These are phyloP conservation scores for Cutaneotrichosporon sp. DNA, from an alignment of 1,284 basidiomycete species.

Conservation along the genomic window DNA sequence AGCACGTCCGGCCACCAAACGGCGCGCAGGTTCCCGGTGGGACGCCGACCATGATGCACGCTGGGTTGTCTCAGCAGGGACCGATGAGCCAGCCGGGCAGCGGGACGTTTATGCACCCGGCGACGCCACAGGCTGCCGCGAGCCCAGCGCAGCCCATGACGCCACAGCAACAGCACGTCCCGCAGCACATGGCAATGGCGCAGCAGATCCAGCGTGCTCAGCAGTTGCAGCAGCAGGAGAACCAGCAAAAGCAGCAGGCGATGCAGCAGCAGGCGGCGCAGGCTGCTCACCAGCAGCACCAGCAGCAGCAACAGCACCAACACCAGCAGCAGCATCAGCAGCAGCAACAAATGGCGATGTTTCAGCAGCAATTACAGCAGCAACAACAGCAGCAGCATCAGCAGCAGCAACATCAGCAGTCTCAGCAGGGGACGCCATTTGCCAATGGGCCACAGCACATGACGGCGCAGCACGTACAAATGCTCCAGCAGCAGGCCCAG, in stretches of 20 bases:
- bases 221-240: constrained; percentile 13
- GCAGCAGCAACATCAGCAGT: constrained; percentile 16
- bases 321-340: constrained; percentile 18
- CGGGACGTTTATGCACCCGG: constrained; percentile 14
- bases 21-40: constrained; percentile 16
- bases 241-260: constrained; percentile 20
- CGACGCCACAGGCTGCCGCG: constrained; percentile 16
- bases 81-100: constrained; percentile 9
- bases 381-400: constrained; percentile 15
- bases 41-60: constrained; percentile 33
- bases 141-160: constrained; percentile 24
- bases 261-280: constrained; percentile 15
- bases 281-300: constrained; percentile 8
- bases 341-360: constrained; percentile 6
- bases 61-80: constrained; percentile 29
- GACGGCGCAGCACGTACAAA: constrained; percentile 20
- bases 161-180: constrained; percentile 21
- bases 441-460: constrained; percentile 19
- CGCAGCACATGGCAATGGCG: constrained; percentile 16
- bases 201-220: constrained; percentile 15
- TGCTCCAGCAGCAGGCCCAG: constrained; percentile 21
- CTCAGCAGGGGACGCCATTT: constrained; percentile 8
- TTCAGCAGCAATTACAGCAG: constrained; percentile 9
- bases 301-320: constrained; percentile 12
- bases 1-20: constrained; percentile 35